Percentiles rank a stretch among this genome's conserved stretches.
Conservation (phyloP, 768 basidiomycete species). For the Mycena rosella region DNA sequence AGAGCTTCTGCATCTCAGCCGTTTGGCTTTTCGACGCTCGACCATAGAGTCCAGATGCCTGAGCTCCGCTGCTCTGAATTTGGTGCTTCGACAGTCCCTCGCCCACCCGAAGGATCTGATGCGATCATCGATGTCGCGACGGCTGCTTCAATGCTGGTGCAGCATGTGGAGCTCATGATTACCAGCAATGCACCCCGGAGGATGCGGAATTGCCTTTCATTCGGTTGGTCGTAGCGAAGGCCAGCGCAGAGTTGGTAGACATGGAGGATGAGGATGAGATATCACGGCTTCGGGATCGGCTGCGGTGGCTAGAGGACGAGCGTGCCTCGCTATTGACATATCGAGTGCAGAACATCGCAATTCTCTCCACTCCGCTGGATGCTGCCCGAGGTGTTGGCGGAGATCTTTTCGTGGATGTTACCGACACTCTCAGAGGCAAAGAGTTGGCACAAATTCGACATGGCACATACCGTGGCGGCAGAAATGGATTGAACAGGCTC, state of each 20-base stretch:
- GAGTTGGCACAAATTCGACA: neutral
- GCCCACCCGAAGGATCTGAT: no score
- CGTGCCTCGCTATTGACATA: neutral
- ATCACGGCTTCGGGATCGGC: neutral
- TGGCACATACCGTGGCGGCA: no score
- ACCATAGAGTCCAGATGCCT: no score
- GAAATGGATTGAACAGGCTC: no score
- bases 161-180: no score
- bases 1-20: no score
- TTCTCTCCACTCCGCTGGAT: neutral
- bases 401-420: conserved; percentile 6
- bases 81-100: no score
- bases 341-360: neutral
- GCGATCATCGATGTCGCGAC: no score
- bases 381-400: conserved; percentile 6
- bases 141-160: no score
- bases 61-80: no score
- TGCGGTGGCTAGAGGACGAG: neutral
- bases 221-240: neutral
- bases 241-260: neutral
- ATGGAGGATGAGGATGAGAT: conserved; percentile 8
- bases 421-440: neutral
- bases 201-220: neutral
- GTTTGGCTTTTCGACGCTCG: no score
- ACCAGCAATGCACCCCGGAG: conserved; percentile 6